Conservation (phyloP, 768 basidiomycete species). For the Pisolithus microcarpus region DNA sequence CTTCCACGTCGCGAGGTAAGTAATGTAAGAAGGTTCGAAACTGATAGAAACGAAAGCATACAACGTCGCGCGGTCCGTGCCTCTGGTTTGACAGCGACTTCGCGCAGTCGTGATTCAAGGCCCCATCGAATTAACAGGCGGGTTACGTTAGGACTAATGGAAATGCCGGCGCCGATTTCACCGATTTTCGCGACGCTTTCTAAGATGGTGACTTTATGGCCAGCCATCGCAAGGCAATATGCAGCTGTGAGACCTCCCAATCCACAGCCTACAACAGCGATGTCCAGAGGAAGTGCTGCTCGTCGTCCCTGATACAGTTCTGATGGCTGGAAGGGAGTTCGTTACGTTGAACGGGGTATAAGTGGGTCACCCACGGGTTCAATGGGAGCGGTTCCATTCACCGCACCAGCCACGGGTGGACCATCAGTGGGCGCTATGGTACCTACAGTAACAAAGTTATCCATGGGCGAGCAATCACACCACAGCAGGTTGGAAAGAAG, state of each 20-base stretch:
- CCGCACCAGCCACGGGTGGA: no score
- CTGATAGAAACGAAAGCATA: slow-evolving; percentile 8
- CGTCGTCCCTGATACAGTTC: slow-evolving; percentile 19
- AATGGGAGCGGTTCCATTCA: no score
- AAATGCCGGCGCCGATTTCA: slow-evolving; percentile 49
- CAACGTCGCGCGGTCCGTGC: slow-evolving; percentile 38
- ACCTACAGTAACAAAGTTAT: no score
- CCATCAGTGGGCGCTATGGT: no score
- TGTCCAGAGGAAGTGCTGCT: slow-evolving; percentile 22
- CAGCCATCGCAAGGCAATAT: slow-evolving; percentile 37
- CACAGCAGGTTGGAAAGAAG: no score
- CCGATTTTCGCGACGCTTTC: slow-evolving; percentile 33
- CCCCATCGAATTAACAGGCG: slow-evolving; percentile 47
- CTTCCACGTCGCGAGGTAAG: slow-evolving; percentile 3
- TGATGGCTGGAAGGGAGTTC: not conserved
- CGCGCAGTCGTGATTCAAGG: slow-evolving; percentile 34
- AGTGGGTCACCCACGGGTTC: not conserved
- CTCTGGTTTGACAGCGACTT: slow-evolving; percentile 32
- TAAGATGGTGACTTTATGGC: slow-evolving; percentile 43
- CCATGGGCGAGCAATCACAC: no score
- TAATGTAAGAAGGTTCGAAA: not conserved
- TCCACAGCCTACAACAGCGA: slow-evolving; percentile 45
- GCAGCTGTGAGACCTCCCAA: slow-evolving; percentile 44
- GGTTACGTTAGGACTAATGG: slow-evolving; percentile 38
- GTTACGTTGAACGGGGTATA: not conserved